A percentile compares a stretch with the other conserved stretches of the same genome.
phyloP scores from a whole-genome alignment of 768 basidiomycete species.

The Astraeus odoratus region DNA sequence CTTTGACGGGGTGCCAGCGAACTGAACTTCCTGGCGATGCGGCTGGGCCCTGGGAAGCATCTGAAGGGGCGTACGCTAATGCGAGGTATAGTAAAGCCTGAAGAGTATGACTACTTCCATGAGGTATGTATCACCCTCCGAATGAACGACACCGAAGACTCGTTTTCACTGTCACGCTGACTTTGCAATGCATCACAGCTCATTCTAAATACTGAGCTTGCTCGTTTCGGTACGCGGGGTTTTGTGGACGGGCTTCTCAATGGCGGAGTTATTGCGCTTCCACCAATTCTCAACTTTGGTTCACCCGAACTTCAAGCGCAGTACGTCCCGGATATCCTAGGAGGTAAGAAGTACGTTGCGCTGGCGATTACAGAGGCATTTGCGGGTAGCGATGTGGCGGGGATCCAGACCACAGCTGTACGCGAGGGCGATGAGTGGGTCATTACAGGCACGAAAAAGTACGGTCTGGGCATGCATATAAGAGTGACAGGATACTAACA shows the following conservation, averaged over 20 bases:
- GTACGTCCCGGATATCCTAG: constrained; percentile 67
- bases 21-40: constrained; percentile 79
- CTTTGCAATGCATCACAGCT: constrained; percentile 33
- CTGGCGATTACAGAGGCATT: constrained; percentile 94
- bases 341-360: constrained; percentile 79
- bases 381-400: constrained; percentile 81
- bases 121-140: constrained; percentile 43
- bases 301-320: constrained; percentile 62
- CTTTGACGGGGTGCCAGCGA: constrained; percentile 39
- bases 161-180: background rate
- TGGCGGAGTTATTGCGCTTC: constrained; percentile 80
- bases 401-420: constrained; percentile 78
- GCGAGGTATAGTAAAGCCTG: constrained; percentile 67
- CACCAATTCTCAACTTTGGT: constrained; percentile 85
- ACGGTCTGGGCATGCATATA: constrained; percentile 8
- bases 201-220: constrained; percentile 76
- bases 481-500: background rate
- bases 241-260: constrained; percentile 84
- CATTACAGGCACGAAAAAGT: constrained; percentile 93
- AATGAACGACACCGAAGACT: background rate
- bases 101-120: constrained; percentile 93
- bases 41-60: constrained; percentile 86
- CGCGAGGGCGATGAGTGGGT: constrained; percentile 84
- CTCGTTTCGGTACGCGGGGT: constrained; percentile 77
- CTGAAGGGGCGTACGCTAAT: constrained; percentile 71